A percentile compares a stretch with the other conserved stretches of the same genome.
Evolutionary conservation across 2,329 filamentous ascomycete species (phyloP).

Genomic region (Fusarium equiseti): DNA sequence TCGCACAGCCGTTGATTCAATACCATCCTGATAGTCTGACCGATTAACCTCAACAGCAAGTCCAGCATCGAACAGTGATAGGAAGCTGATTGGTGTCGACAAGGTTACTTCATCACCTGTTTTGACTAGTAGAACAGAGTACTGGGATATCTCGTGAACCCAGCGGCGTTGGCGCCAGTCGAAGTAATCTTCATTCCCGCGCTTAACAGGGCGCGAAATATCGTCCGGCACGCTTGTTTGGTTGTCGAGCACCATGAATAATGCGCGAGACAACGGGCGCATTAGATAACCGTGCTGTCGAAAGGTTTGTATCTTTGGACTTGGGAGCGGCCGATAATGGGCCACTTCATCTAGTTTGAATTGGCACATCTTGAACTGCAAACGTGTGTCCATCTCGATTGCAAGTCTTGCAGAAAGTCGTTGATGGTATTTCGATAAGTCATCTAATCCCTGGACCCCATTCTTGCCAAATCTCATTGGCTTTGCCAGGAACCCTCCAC

Average conservation of each 20-base stretch:
- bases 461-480: background rate
- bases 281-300: background rate
- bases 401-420: fast-evolving
- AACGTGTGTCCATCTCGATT: background rate
- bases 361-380: background rate
- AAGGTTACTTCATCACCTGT: background rate
- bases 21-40: background rate
- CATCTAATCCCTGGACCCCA: fast-evolving
- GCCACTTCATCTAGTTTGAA: background rate
- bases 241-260: background rate
- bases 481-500: slow-evolving; percentile 10
- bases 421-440: fast-evolving
- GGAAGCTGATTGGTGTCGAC: background rate
- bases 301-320: background rate
- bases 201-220: background rate
- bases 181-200: background rate
- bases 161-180: background rate
- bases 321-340: background rate
- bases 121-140: background rate
- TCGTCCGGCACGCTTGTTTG: background rate
- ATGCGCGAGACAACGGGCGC: background rate
- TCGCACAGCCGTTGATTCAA: background rate
- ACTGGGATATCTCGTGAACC: background rate
- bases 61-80: background rate
- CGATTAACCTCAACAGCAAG: slow-evolving; percentile 1